Conservation (phyloP, 1,284 basidiomycete species). For the Vanrija sp. region DNA sequence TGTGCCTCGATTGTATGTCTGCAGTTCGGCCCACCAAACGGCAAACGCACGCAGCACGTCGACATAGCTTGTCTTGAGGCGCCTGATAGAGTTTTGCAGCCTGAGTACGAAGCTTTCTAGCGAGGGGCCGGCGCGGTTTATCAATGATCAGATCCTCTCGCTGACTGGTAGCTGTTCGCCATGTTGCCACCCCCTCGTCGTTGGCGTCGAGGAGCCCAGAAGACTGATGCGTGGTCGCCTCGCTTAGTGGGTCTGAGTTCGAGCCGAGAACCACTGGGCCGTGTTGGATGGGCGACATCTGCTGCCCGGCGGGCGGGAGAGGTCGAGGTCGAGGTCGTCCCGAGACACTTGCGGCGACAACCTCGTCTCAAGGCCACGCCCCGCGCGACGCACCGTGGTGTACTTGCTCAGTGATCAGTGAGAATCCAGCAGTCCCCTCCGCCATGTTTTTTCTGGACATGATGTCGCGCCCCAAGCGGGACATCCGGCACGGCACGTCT, state of each 20-base stretch:
- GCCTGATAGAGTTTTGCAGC: conserved; percentile 41
- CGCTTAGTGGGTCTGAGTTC: conserved; percentile 42
- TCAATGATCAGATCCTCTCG: conserved; percentile 17
- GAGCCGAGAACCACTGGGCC: conserved; percentile 50
- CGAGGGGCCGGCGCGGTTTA: conserved; percentile 47
- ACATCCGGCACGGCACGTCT: no score
- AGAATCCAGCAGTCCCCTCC: no score
- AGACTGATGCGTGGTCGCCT: conserved; percentile 21
- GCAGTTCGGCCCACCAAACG: no score
- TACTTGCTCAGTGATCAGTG: no score
- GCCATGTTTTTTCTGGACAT: no score
- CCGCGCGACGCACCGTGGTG: no score
- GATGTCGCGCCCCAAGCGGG: no score
- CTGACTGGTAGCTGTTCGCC: conserved; percentile 30
- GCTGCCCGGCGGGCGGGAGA: conserved; percentile 49
- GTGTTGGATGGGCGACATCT: conserved; percentile 54
- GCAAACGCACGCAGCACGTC: conserved; percentile 47
- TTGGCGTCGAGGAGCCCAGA: conserved; percentile 44
- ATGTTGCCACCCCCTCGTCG: conserved; percentile 41
- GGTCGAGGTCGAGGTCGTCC: neutral
- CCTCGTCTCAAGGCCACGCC: no score
- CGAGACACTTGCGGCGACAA: no score
- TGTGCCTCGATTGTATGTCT: conserved; percentile 51
- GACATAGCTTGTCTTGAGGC: conserved; percentile 51
- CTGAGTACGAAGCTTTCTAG: conserved; percentile 29